Base-by-base conservation (phyloP, 1,284 basidiomycete species). In the Tylopilus sp. region DNA sequence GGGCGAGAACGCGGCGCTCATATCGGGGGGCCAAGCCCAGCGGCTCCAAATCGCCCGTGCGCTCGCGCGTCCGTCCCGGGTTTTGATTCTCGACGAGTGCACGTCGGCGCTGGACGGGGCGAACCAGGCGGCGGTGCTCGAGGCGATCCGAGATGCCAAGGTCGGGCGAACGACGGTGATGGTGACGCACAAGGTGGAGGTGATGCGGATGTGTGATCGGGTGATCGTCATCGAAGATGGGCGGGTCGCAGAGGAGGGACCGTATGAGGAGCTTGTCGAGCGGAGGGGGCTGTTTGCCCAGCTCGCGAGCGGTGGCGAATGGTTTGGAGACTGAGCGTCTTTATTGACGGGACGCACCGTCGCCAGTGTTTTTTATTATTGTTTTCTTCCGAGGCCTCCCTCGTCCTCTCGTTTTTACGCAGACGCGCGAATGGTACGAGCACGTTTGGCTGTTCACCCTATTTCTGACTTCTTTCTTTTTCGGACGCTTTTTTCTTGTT, bases 1-100 rank as follows among this genome's bases (percentile, higher is more conserved):
- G 1, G 94, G 95, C 41, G 92, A 95, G 70, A 92, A 93, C 64
- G 93, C 91, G 0, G 72, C 80, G 15, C 78, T 93, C 44, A 82
- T 98, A 51, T 95, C 92, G 0, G 95, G 95, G 29, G 95, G 95
- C 1, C 95, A 99, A 66, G 91, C 89, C 2, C 95, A 99, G 70
- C 81, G 95, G 4, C 70, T 99, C 8, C 88, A 90, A 62, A 93
- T 98, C 57, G 95, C 95, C 0, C 80, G 95, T 2, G 93, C 94
- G 0, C 77, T 98, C 14, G 83, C 87, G 8, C 73, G 82, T 11
- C 76, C 78, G 0, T 75, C 86, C 0, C 77, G 75, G 31, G 79
- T 96, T n/a, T 75, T 97, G 29, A 84, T 98, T 43, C 74, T 98
- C 43, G 95, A 98, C 69, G 95, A 98, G 69, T 95, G 91, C 65